These are phyloP conservation scores for Raphanus raphanistrum DNA, from an alignment of 345 rosid genomes.

Conservation along the genomic window DNA sequence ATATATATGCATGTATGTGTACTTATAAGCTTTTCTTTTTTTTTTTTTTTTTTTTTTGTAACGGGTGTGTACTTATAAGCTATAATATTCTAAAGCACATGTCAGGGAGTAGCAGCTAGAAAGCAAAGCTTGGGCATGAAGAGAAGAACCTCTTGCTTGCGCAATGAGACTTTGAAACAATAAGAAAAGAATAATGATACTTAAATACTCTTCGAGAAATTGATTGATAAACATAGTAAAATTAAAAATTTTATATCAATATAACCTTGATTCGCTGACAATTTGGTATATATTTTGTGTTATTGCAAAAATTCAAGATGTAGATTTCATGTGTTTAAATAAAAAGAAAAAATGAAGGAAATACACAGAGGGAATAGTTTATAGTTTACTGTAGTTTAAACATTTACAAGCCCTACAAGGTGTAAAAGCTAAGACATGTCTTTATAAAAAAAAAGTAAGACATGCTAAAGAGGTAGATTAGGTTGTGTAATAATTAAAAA, in stretches of 20 bases:
- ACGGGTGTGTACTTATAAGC: too few relatives aligned
- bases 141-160: conserved; percentile 69
- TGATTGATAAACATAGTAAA: not conserved
- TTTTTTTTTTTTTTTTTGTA: too few relatives aligned
- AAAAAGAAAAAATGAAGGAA: not conserved
- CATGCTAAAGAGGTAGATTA: conserved; percentile 39
- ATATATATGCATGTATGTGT: conserved; percentile 37
- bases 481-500: conserved; percentile 41
- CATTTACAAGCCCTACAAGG: not conserved
- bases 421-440: conserved; percentile 35
- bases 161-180: conserved; percentile 29
- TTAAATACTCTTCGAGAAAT: not conserved
- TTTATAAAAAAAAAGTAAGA: conserved; percentile 6
- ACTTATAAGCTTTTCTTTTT: too few relatives aligned
- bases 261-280: not conserved
- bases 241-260: not conserved
- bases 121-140: conserved; percentile 71
- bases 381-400: not conserved
- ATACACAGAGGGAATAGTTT: not conserved
- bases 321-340: not conserved
- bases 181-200: not conserved
- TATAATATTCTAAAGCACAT: conserved; percentile 44
- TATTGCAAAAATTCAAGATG: not conserved
- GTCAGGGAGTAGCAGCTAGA: conserved; percentile 43
- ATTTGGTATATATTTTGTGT: not conserved